Conservation (phyloP, 2,329 filamentous ascomycete genomes). For the Dothistroma pini region DNA sequence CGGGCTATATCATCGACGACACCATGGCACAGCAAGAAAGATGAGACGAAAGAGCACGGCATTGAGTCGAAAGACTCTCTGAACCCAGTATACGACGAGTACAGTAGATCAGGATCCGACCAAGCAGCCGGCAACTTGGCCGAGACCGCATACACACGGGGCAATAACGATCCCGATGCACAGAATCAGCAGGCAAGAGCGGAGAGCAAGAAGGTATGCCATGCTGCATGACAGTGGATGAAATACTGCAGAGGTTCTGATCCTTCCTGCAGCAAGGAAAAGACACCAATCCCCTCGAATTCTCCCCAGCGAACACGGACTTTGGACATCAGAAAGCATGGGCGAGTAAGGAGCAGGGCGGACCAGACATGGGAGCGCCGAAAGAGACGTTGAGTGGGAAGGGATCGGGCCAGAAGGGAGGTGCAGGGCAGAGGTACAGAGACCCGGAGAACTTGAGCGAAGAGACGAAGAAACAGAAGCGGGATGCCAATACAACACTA, state of each 20-base stretch:
- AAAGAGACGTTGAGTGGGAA: background rate
- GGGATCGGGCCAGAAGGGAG: background rate
- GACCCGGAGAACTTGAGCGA: slow-evolving; percentile 2
- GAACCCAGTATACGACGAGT: background rate
- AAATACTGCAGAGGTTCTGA: background rate
- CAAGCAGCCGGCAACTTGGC: background rate
- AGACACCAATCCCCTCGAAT: background rate
- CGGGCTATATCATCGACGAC: background rate
- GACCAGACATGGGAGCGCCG: background rate
- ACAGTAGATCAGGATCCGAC: background rate
- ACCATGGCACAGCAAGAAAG: slow-evolving; percentile 3
- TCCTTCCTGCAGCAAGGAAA: background rate
- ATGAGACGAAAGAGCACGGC: background rate
- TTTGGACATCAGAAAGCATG: slow-evolving; percentile 1
- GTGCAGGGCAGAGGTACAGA: background rate
- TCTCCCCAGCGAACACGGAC: slow-evolving; percentile 4
- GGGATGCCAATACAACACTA: background rate
- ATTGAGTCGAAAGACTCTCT: background rate
- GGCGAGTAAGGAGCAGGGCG: background rate
- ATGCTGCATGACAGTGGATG: background rate
- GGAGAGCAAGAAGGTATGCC: background rate
- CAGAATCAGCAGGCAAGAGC: background rate
- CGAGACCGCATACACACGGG: background rate
- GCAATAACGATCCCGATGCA: slow-evolving; percentile 2
- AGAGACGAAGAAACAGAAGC: background rate